Base-by-base conservation (phyloP, 495 filamentous ascomycete genomes). In the Tuber brumale region DNA sequence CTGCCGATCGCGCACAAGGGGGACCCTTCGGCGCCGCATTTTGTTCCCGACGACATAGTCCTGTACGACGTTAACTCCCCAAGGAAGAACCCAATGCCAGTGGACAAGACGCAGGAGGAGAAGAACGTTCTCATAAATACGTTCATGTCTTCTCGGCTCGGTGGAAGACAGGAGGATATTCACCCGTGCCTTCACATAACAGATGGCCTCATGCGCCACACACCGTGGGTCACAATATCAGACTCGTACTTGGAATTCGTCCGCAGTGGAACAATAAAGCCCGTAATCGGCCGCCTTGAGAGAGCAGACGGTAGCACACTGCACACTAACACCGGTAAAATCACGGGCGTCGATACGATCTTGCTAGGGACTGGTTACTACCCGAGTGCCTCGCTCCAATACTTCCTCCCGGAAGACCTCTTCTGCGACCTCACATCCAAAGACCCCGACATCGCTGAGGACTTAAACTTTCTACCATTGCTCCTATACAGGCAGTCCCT, bases 361-460 rank as follows among this genome's bases (percentile, higher is more conserved):
- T 85, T 96, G 4, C 85, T 93, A 51, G 93, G 92, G 7, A 96
- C 93, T 0, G 94, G 94, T 1, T 97, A 91, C 81, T 88, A 89
- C 4, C 87, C 92, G 0, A 84, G 86, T 14, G 81, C 86, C 0
- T 89, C 91, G 0, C 83, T 96, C 31, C 84, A 84, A 43, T 83
- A 83, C 0, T 92, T 90, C 72, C 85, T 96, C 1, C 86, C 91
- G 0, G 37, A 81, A 0, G 83, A 88, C 1, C 84, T 94, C 7
- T 86, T 89, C 69, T 70, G 73, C 39, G 69, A 73, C 45, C 45
- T 80, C 23, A 80, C 76, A 31, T 73, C 78, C 9, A 71, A 72
- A 18, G 7, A 70, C n/a, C 51, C 76, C 2, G 31, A 16, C 14
- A 27, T 70, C 8, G 73, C 73, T 5, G 27, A 72, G 69, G 78